These are phyloP conservation scores for Kluyveromyces starmeri DNA, from an alignment of 805 yeast genomes.

Conservation along the genomic window DNA sequence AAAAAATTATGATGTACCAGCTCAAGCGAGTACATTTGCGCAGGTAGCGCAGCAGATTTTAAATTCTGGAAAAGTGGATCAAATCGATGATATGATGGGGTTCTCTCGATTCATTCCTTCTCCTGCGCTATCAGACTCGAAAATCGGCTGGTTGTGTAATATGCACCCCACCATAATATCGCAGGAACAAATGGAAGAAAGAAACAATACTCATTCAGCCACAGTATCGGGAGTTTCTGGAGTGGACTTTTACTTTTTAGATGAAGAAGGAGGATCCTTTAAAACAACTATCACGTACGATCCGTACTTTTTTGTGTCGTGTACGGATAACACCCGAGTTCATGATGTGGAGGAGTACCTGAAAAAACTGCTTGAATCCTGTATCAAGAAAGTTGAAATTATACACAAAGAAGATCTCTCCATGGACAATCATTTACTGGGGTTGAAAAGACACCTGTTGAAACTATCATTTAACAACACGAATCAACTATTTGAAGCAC, in stretches of 20 bases:
- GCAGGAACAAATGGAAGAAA: slow-evolving; percentile 27
- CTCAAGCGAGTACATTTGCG: slow-evolving; percentile 17
- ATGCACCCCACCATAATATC: slow-evolving; percentile 82
- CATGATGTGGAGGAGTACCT: slow-evolving; percentile 80
- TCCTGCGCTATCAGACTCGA: slow-evolving; percentile 33
- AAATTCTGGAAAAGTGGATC: slow-evolving; percentile 54
- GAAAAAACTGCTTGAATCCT: slow-evolving; percentile 54
- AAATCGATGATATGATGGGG: slow-evolving; percentile 77
- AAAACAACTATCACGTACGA: slow-evolving; percentile 75
- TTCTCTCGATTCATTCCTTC: slow-evolving; percentile 72
- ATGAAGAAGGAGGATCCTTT: slow-evolving; percentile 94
- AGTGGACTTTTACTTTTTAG: slow-evolving; percentile 88
- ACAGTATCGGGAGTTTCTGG: slow-evolving; percentile 61
- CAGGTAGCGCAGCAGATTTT: slow-evolving; percentile 32
- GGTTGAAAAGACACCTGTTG: slow-evolving; percentile 55
- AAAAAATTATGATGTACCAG: slow-evolving; percentile 17
- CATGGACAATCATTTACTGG: slow-evolving; percentile 79
- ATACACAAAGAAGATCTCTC: slow-evolving; percentile 70
- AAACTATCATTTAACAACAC: slow-evolving; percentile 68
- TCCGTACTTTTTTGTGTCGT: slow-evolving; percentile 75
- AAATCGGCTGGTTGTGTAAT: slow-evolving; percentile 81
- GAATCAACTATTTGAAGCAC: slow-evolving; percentile 64
- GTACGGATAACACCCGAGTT: slow-evolving; percentile 35
- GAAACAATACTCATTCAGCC: slow-evolving; percentile 9
- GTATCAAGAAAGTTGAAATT: slow-evolving; percentile 47